These are phyloP conservation scores for Naematelia aurantialba DNA, from an alignment of 768 basidiomycete species.

Conservation along the genomic window DNA sequence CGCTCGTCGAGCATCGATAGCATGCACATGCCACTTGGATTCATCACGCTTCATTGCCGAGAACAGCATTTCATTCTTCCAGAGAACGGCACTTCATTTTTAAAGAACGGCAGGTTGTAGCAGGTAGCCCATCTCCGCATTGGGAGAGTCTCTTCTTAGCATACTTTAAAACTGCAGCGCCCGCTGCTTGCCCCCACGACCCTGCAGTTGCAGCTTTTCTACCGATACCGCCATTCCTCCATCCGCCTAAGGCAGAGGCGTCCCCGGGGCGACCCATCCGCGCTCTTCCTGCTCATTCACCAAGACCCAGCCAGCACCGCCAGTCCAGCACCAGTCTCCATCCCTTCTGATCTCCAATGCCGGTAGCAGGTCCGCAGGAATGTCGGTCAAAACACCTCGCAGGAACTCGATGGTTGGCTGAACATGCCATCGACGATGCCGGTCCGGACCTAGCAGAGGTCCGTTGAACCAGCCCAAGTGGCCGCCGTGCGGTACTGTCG, in stretches of 20 bases:
- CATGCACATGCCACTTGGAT: too few species aligned
- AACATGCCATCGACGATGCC: conserved; percentile 29
- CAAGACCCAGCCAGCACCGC: conserved; percentile 9
- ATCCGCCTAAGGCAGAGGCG: not conserved
- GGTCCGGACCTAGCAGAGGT: conserved; percentile 26
- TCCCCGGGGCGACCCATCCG: not conserved
- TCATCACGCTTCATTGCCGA: too few species aligned
- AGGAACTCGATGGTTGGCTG: conserved; percentile 23
- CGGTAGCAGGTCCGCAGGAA: not conserved
- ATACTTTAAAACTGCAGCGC: too few species aligned
- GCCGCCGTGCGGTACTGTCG: conserved; percentile 47
- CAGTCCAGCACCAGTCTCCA: conserved; percentile 13
- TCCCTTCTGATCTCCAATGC: conserved; percentile 2
- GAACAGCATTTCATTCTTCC: too few species aligned
- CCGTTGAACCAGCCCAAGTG: conserved; percentile 51
- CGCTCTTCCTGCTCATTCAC: conserved; percentile 6
- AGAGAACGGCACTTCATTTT: too few species aligned
- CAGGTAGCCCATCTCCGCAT: too few species aligned
- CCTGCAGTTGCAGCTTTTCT: too few species aligned
- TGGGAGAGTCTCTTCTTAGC: too few species aligned
- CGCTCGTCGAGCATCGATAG: not conserved
- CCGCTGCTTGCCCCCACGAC: too few species aligned
- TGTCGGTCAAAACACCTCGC: conserved; percentile 1
- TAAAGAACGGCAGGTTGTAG: too few species aligned
- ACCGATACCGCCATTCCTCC: too few species aligned